Evolutionary conservation across 2,329 filamentous ascomycete genomes (phyloP), one percentile per base, ranked within the genome.

Genomic region (Ilyonectria robusta): DNA sequence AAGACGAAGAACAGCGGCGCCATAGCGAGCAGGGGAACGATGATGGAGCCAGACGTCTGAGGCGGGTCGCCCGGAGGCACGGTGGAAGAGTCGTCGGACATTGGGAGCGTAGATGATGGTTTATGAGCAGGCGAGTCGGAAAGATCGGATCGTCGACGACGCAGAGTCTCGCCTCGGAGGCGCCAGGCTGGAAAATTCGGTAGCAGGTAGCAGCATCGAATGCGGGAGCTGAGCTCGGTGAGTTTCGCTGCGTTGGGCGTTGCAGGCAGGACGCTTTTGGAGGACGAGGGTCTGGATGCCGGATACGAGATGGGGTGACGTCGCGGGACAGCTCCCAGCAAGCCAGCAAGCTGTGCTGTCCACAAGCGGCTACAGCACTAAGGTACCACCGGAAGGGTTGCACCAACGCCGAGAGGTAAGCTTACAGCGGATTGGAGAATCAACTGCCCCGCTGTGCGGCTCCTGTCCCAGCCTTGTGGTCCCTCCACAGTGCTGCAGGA

Each of bases 1-100:
- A 78, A 69, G n/a, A 78, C 15, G 59, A 75, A 19, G 19, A 60
- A 21, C 46, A 76, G 9, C 15, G 71, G 66, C 29, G 66, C 57
- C 21, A 73, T 48, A 23, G 67, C 62, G 26, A 70, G 55, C 17
- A 68, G 26, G 35, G 63, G 55, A 23, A 70, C 37, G 46, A 73
- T 63, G 26, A 40, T 55, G 15, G 59, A 50, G 35, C 23, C 29
- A 19, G 62, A 67, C 17, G 53, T 56, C 37, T 23, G 35, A 23
- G 57, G 48, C 59, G 46, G 66, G 21, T 47, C 51, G 62, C 62
- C 66, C 35, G 53, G 40, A 47, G 62, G 58, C 51, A 15, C 44
- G 5, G 56, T 21, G 19, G 42, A 60, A 15, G 59, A 35, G 44
- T 59, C 53, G 58, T 65, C 57, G 54, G 57, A 62, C 62, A 68